Percentiles rank a stretch among this genome's conserved stretches.
Conservation (phyloP, 495 filamentous ascomycete genomes). For the Clavariopsis aquatica region DNA sequence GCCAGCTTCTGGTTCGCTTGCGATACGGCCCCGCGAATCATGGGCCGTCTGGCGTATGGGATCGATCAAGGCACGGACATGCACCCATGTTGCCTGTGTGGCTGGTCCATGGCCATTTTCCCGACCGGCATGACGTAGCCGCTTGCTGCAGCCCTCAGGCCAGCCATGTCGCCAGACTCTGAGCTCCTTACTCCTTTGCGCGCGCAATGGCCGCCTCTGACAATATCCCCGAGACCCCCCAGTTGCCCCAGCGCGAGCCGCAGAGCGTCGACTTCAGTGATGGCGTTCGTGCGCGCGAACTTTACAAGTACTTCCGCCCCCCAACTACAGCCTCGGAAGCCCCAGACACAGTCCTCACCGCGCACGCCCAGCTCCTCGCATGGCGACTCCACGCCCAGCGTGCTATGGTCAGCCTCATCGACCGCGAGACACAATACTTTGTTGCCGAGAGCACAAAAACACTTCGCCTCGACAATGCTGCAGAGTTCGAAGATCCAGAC, state of each 20-base stretch:
- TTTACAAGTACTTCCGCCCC: slow-evolving; percentile 35
- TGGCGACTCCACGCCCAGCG: slow-evolving; percentile 33
- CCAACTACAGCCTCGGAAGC: not conserved
- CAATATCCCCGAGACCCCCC: not conserved
- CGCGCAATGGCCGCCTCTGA: not conserved
- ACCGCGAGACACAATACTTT: slow-evolving; percentile 52
- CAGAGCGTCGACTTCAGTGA: not conserved
- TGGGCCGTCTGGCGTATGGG: too few relatives aligned
- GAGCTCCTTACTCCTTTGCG: not conserved
- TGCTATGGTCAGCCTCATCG: slow-evolving; percentile 45
- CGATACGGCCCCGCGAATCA: too few relatives aligned
- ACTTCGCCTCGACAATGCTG: slow-evolving; percentile 42
- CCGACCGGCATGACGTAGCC: too few relatives aligned
- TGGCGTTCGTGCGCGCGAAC: slow-evolving; percentile 17
- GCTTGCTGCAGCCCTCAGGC: too few relatives aligned
- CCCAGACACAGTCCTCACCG: slow-evolving; percentile 34
- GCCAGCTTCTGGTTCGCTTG: too few relatives aligned
- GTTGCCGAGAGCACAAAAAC: slow-evolving; percentile 57
- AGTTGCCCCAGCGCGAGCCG: not conserved
- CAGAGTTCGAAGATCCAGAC: slow-evolving; percentile 43
- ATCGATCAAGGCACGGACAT: too few relatives aligned
- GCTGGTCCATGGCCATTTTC: too few relatives aligned
- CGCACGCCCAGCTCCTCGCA: slow-evolving; percentile 34
- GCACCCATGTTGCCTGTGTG: too few relatives aligned
- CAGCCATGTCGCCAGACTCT: too few relatives aligned